A percentile compares a stretch with the other conserved stretches of the same genome.
Evolutionary conservation across 2,329 filamentous ascomycete species (phyloP).

Genomic region (Colletotrichum viniferum): DNA sequence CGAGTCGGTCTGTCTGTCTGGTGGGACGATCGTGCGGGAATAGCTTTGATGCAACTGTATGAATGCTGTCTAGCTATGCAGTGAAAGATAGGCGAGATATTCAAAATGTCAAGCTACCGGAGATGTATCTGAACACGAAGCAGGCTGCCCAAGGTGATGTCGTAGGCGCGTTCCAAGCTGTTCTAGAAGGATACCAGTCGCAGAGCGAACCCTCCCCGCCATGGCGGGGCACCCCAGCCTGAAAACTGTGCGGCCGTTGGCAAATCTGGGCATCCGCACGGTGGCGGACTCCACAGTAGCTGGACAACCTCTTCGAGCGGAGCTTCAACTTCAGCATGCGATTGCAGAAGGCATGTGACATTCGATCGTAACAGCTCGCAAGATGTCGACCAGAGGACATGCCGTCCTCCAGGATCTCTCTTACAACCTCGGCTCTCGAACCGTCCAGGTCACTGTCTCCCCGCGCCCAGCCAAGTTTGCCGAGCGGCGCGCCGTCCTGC

Average conservation of each 20-base stretch:
- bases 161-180: slow-evolving; percentile 13
- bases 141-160: neutral
- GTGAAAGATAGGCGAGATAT: neutral
- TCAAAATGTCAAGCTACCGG: neutral
- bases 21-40: neutral
- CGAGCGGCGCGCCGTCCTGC: slow-evolving; percentile 60
- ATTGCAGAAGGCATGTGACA: neutral
- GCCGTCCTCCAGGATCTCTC: slow-evolving; percentile 7
- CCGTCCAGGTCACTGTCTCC: slow-evolving; percentile 55
- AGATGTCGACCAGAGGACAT: slow-evolving; percentile 12
- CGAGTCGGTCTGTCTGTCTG: slow-evolving; percentile 26
- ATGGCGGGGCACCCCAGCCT: slow-evolving; percentile 17
- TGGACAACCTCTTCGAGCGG: neutral
- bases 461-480: slow-evolving; percentile 56
- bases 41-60: neutral
- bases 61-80: neutral
- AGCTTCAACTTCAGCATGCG: neutral
- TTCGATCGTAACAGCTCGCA: neutral
- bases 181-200: slow-evolving; percentile 17
- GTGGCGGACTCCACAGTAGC: slow-evolving; percentile 1
- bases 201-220: slow-evolving; percentile 5
- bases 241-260: neutral
- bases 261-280: neutral
- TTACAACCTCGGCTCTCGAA: slow-evolving; percentile 26
- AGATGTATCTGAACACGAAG: neutral